phyloP scores from a whole-genome alignment of 2,329 filamentous ascomycete species.

The Elsinoe ampelina region DNA sequence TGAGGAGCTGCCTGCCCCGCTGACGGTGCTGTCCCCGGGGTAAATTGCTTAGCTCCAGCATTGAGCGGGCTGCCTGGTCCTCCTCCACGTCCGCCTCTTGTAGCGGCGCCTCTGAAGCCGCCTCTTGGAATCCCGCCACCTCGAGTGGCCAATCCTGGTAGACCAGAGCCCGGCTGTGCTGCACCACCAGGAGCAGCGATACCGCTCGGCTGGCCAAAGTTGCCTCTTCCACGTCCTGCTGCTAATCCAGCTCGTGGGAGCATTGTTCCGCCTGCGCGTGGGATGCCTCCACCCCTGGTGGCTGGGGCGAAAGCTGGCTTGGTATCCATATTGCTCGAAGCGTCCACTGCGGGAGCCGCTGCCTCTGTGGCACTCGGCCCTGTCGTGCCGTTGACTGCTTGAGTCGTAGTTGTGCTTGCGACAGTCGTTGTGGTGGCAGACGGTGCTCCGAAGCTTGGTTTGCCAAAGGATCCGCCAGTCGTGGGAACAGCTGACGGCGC shows the following conservation, averaged over 20 bases:
- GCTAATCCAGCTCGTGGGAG: conserved; percentile 20
- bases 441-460: conserved; percentile 16
- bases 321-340: conserved; percentile 14
- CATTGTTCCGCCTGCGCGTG: conserved; percentile 20
- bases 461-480: conserved; percentile 17
- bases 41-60: conserved; percentile 27
- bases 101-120: conserved; percentile 20
- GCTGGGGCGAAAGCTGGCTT: conserved; percentile 13
- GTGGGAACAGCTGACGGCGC: conserved; percentile 8
- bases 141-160: conserved; percentile 16
- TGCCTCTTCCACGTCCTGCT: conserved; percentile 18
- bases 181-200: conserved; percentile 14
- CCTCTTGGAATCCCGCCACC: conserved; percentile 19
- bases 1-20: conserved; percentile 18
- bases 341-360: conserved; percentile 6
- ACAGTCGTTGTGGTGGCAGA: conserved; percentile 16
- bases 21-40: conserved; percentile 20
- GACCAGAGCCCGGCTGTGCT: conserved; percentile 18
- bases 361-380: background rate
- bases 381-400: conserved; percentile 12
- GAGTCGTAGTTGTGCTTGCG: conserved; percentile 14
- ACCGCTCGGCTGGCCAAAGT: conserved; percentile 15
- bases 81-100: conserved; percentile 18
- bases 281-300: conserved; percentile 21
- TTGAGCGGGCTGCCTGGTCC: conserved; percentile 25